These are phyloP conservation scores for Ballota nigra DNA, from an alignment of 257 asterid species.

Conservation along the genomic window DNA sequence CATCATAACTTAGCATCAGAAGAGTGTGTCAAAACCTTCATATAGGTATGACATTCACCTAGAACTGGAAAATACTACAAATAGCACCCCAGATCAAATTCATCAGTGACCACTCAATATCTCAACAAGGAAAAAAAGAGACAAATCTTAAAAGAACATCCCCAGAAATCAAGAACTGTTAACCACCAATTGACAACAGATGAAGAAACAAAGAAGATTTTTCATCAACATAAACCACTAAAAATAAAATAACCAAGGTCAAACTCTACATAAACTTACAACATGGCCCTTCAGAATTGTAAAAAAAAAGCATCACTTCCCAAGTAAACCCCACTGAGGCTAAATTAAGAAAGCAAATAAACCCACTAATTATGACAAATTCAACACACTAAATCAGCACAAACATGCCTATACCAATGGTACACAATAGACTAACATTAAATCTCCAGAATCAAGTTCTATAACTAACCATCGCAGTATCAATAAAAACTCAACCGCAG, in stretches of 20 bases:
- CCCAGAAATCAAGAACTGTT: background rate
- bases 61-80: background rate
- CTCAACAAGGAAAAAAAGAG: background rate
- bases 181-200: background rate
- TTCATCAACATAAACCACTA: slow-evolving; percentile 15
- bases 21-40: background rate
- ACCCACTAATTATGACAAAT: background rate
- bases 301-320: slow-evolving; percentile 6
- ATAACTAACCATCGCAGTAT: background rate
- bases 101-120: background rate
- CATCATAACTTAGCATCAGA: background rate
- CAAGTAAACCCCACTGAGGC: background rate
- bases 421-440: slow-evolving; percentile 15
- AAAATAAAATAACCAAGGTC: background rate
- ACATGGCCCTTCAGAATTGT: background rate
- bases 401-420: background rate
- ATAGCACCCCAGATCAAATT: slow-evolving; percentile 8
- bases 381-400: background rate
- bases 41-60: background rate
- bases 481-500: background rate
- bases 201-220: slow-evolving; percentile 5
- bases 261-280: background rate
- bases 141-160: background rate
- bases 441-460: slow-evolving; percentile 10
- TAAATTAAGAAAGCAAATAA: background rate